A percentile compares a stretch with the other conserved stretches of the same genome.
Conservation (phyloP, 495 filamentous ascomycete genomes). For the Hyaloscypha hepaticicola region DNA sequence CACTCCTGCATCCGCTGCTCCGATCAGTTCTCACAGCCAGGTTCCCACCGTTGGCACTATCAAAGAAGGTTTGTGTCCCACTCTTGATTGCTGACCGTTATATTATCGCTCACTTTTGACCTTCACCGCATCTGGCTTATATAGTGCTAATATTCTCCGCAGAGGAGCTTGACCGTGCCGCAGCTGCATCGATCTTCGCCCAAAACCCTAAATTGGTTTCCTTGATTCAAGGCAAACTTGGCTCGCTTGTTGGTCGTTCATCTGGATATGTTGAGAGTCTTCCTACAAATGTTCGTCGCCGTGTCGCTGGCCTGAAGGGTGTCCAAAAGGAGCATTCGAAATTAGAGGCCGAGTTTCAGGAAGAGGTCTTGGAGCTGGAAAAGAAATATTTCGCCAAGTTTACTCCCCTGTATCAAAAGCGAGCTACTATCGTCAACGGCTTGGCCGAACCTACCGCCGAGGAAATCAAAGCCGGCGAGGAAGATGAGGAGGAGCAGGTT, state of each 20-base stretch:
- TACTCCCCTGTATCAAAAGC: slow-evolving; percentile 95
- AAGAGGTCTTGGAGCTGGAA: slow-evolving; percentile 95
- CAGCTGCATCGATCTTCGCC: slow-evolving; percentile 88
- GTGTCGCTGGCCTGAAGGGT: slow-evolving; percentile 92
- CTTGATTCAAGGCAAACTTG: slow-evolving; percentile 96
- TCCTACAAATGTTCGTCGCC: slow-evolving; percentile 80
- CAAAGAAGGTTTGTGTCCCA: slow-evolving; percentile 76
- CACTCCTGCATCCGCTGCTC: slow-evolving; percentile 89
- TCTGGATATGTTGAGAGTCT: slow-evolving; percentile 98
- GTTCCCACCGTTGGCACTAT: slow-evolving; percentile 93
- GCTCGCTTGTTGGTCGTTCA: slow-evolving; percentile 87
- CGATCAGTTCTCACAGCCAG: slow-evolving; percentile 97
- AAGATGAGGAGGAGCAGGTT: slow-evolving; percentile 67
- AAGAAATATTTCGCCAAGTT: slow-evolving; percentile 99
- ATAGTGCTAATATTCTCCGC: slow-evolving; percentile 27
- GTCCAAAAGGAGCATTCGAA: slow-evolving; percentile 98
- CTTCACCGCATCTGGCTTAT: slow-evolving; percentile 25
- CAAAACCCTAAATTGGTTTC: slow-evolving; percentile 89
- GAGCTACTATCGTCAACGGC: slow-evolving; percentile 91
- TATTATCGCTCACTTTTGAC: slow-evolving; percentile 22
- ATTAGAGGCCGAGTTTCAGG: slow-evolving; percentile 96
- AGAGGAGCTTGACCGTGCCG: slow-evolving; percentile 88
- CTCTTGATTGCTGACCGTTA: neutral
- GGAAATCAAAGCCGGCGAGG: slow-evolving; percentile 83
- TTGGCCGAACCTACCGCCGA: slow-evolving; percentile 77